Base-by-base conservation (phyloP, 192 early-diverging fungal species). In the Chytriomyces sp. region DNA sequence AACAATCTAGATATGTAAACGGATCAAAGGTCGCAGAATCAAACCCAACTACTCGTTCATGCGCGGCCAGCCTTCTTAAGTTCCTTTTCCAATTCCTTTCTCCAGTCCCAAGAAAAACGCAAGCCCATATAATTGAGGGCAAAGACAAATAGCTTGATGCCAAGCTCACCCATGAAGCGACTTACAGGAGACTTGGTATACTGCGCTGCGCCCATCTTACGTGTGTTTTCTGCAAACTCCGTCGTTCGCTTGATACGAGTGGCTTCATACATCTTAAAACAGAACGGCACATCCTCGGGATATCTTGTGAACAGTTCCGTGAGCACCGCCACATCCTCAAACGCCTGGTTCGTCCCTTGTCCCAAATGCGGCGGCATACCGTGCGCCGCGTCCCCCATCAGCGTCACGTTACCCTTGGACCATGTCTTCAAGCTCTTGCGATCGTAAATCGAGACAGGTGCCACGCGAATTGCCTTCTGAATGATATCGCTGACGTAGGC, bases 251-350 rank as follows among this genome's bases (percentile, higher is more conserved):
- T 26, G 12, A 38, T 17, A 38, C 60, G 60, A 62, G 38, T 62
- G 30, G 30, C 12, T 17, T 62, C 60, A 26, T 62, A 62, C 60
- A 62, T 17, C 26, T 62, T 37, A 26, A 62, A 62, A 36, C 12
- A 26, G 14, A 5, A 14, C 36, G 30, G 22, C 25, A 17, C 30
- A 62, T 62, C 60, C n/a, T 57, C 56, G 10, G n/a, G n/a, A 36
- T 52, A 38, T 3, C 17, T 5, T 14, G 30, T 26, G 14, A 72
- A 25, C 7, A 77, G 44, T 8, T 69, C 52, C 2, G 54, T 31
- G 4, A 77, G 56, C 4, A 76, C 64, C 10, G 64, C 76, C 3
- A 31, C 70, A 41, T 77, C 76, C 44, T 77, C 76, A 10, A 77
- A 22, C 4, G 72, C 73, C 8, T 28, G 22, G 39, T 75, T 75